phyloP scores from a whole-genome alignment of 345 rosid species.

The Aquilaria yunnanensis region DNA sequence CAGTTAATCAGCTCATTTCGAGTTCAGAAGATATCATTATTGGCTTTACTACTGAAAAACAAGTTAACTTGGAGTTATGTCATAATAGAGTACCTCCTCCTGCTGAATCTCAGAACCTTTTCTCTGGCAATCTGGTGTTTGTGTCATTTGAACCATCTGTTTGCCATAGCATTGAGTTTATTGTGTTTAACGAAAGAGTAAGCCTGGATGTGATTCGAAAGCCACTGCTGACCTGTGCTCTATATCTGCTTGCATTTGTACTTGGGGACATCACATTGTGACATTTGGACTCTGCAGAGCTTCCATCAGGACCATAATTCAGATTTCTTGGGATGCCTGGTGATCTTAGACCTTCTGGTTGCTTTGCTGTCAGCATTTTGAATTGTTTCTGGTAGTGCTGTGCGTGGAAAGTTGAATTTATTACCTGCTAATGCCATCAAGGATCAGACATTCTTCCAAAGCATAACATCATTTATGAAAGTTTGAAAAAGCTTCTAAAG shows the following conservation, averaged over 20 bases:
- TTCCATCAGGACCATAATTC: conserved; percentile 8
- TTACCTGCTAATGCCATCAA: background rate
- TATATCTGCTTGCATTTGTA: conserved; percentile 9
- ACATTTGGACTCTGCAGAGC: conserved; percentile 10
- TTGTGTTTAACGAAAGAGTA: background rate
- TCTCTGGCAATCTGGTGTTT: conserved; percentile 12
- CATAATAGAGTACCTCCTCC: conserved; percentile 11
- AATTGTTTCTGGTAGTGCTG: conserved; percentile 11
- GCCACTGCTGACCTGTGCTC: conserved; percentile 16
- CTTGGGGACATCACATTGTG: conserved; percentile 5
- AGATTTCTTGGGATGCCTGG: conserved; percentile 4
- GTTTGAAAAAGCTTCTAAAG: background rate
- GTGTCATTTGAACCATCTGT: conserved; percentile 14
- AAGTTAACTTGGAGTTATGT: background rate
- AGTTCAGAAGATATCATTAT: background rate
- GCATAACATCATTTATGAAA: background rate
- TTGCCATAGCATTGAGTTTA: conserved; percentile 1
- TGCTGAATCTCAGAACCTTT: conserved; percentile 1
- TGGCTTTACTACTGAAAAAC: background rate
- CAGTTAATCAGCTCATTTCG: too few species aligned
- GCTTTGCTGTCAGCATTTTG: conserved; percentile 9
- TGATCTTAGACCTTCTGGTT: conserved; percentile 7
- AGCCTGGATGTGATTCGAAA: background rate
- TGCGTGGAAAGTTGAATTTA: conserved; percentile 11
- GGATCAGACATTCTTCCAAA: background rate